phyloP scores from a whole-genome alignment of 257 asterid species.

The Salvia hispanica region DNA sequence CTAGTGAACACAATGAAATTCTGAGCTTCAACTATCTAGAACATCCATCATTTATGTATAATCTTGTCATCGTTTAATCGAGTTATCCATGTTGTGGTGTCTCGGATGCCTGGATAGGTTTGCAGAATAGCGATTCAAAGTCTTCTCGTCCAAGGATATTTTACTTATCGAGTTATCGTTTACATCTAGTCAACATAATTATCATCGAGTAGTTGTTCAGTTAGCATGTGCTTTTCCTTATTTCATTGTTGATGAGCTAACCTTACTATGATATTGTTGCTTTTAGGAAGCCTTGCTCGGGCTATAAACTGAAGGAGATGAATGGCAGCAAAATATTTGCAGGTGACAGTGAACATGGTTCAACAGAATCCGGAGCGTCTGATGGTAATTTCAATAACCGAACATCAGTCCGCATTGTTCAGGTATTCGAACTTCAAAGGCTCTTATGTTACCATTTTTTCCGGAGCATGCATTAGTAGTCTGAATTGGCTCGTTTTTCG shows the following conservation, averaged over 20 bases:
- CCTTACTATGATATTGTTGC: constrained; percentile 16
- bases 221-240: neutral
- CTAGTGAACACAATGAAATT: neutral
- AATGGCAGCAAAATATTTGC: constrained; percentile 81
- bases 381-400: constrained; percentile 54
- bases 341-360: constrained; percentile 52
- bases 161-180: too few relatives aligned
- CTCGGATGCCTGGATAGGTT: too few relatives aligned
- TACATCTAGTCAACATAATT: too few relatives aligned
- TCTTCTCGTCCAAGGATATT: too few relatives aligned
- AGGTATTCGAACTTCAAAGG: constrained; percentile 49
- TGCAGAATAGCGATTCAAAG: too few relatives aligned
- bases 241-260: neutral
- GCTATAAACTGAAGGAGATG: constrained; percentile 86
- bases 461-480: neutral
- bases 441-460: constrained; percentile 4
- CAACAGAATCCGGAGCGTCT: constrained; percentile 55
- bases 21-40: neutral
- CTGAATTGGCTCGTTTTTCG: neutral
- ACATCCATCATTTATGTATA: neutral
- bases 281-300: constrained; percentile 87
- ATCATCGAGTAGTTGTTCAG: too few relatives aligned
- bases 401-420: constrained; percentile 91
- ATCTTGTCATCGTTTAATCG: neutral
- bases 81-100: neutral